phyloP scores from a whole-genome alignment of 2,329 filamentous ascomycete species.

The Cladosporium austrohemisphaericum region DNA sequence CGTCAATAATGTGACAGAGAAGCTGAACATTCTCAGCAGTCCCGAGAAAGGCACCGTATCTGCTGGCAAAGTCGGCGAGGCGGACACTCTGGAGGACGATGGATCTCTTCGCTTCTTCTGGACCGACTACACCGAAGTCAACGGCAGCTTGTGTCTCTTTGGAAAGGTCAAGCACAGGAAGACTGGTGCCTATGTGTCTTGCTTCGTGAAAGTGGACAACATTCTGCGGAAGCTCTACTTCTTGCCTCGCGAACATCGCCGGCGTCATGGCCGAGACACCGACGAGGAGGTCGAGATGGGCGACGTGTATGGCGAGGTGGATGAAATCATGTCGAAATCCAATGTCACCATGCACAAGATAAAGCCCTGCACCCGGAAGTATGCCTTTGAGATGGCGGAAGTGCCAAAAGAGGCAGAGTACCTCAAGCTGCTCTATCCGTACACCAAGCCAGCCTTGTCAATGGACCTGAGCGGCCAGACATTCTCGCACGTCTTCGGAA shows the following conservation, averaged over 20 bases:
- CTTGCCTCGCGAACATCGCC: conserved; percentile 67
- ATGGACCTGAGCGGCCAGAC: conserved; percentile 73
- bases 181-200: conserved; percentile 74
- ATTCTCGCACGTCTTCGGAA: conserved; percentile 90
- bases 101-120: conserved; percentile 93
- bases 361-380: conserved; percentile 84
- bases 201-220: conserved; percentile 94
- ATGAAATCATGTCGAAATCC: conserved; percentile 80
- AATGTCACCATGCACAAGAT: conserved; percentile 89
- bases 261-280: conserved; percentile 62
- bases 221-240: conserved; percentile 91
- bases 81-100: conserved; percentile 88
- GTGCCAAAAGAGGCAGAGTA: conserved; percentile 89
- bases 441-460: conserved; percentile 74
- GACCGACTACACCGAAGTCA: conserved; percentile 92
- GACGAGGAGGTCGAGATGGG: conserved; percentile 78
- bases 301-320: conserved; percentile 87
- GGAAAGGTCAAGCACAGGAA: conserved; percentile 93
- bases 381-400: conserved; percentile 86
- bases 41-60: conserved; percentile 62
- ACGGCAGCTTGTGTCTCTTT: conserved; percentile 87
- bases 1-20: conserved; percentile 84
- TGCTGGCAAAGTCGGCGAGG: conserved; percentile 76
- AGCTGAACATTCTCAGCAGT: conserved; percentile 78
- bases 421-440: conserved; percentile 92